Conservation (phyloP, 345 rosid species). For the Durio zibethinus region DNA sequence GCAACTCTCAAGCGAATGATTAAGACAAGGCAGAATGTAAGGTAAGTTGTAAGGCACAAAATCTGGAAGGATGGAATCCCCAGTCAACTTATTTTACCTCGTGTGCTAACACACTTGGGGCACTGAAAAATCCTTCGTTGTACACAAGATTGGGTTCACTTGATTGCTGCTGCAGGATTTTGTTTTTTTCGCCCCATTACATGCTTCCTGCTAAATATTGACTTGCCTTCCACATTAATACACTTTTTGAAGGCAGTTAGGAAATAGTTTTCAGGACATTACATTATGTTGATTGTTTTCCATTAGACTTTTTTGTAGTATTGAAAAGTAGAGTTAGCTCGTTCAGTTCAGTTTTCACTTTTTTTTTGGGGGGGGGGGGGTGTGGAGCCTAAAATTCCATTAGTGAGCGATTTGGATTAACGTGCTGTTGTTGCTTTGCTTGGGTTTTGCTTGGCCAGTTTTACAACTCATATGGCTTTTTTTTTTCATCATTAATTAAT, state of each 20-base stretch:
- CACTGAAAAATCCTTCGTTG: conserved; percentile 13
- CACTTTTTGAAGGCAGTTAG: conserved; percentile 16
- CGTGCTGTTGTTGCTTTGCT: neutral
- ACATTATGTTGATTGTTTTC: conserved; percentile 19
- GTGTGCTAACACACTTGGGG: conserved; percentile 9
- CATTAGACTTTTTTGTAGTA: conserved; percentile 25
- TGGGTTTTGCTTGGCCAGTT: conserved; percentile 19
- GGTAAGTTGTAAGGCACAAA: conserved; percentile 34
- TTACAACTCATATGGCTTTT: conserved; percentile 10
- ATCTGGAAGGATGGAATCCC: neutral
- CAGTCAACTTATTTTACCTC: neutral
- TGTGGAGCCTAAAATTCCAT: neutral
- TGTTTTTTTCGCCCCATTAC: conserved; percentile 5
- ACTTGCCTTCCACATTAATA: conserved; percentile 6
- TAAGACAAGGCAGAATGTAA: conserved; percentile 73
- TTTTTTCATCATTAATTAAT: neutral
- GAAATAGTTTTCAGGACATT: conserved; percentile 26
- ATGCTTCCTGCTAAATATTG: neutral
- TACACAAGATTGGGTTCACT: conserved; percentile 23
- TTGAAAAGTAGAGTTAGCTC: conserved; percentile 23
- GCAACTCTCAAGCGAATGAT: conserved; percentile 90
- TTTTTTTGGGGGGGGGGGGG: neutral
- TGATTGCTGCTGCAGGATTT: conserved; percentile 19
- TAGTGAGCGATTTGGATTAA: conserved; percentile 1
- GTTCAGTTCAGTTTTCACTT: conserved; percentile 9